Base-by-base conservation (phyloP, 331 rosid species). In the Arachis monticola region DNA sequence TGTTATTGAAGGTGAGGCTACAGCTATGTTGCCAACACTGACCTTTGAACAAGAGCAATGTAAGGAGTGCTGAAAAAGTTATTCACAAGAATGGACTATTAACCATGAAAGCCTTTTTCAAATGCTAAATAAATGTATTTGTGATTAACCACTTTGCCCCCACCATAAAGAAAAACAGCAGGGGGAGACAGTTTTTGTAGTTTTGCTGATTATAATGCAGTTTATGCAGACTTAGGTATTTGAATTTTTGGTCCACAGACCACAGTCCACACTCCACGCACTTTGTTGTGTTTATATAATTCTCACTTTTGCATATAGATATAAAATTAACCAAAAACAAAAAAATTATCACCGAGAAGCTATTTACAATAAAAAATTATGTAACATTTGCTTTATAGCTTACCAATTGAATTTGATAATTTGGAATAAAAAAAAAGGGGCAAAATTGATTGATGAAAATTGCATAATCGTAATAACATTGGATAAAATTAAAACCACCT, bases 1-100 rank as follows among this genome's bases (percentile, higher is more conserved):
- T 71, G 91, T 83, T 75, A 63, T 93, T 64, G 95, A 86, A 1
- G 97, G 96, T 5, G 96, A 92, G 77, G 97, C 97, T 17, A 38
- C 84, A 85, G 93, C 93, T 38, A 63, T 92, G 60, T 73, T 90
- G 77, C 92, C 95, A 51, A 60, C 88, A n/a, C 81, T 78, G 7
- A 69, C 60, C 10, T 60, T 82, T 27, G 82, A 86, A 60, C 77
- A 72, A 31, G 53, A 53, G 6, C 57, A n/a, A 41, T 55, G 74
- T 53, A 38, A 8, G 65, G 60, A 65, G 38, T 3, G 66, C 67
- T 31, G 31, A 65, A 63, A 69, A 73, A 73, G 44, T 52, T 31
- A 65, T 17, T 74, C 57, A 30, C 56, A n/a, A 11, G 38, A 46
- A 63, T 46, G 8, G 7, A 40, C 0, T 51, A 66, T 70, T 56